Evolutionary conservation across 2,329 filamentous ascomycete species (phyloP), one percentile per base, ranked within the genome.

Genomic region (Neofusicoccum sp.): DNA sequence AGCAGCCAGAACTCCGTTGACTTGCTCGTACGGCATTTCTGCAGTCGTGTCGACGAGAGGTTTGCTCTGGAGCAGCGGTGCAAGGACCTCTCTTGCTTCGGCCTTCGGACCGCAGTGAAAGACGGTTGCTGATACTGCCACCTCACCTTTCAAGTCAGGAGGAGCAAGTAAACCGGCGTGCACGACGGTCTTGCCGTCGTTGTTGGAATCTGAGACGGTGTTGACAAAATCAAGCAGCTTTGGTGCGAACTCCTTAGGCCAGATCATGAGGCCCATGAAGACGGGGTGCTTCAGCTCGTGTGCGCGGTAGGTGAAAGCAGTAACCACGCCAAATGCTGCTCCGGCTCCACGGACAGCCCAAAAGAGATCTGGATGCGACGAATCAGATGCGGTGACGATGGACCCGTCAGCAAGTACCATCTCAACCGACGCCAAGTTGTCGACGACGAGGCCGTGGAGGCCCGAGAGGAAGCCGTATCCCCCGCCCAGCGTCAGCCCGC

Each of bases 381-480:
- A 68, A 11, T 76, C 72, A 1, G 80, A 83, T 0, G 76, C 73
- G 1, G 67, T 73, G 9, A 77, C 70, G 36, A 79, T 69, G 5
- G 68, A 66, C 0, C 79, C 79, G 60, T 77, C 71, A 0, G 79
- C 78, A 8, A 80, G 71, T 1, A 81, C 79, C 0, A 81, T 69
- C 1, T 71, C 74, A 8, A 70, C 76, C 0, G 72, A 70, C 1
- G 72, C 76, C 6, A 85, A 74, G 64, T 81, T 79, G 71, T 85
- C 84, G 56, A 85, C 81, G 0, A 78, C 78, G 6, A 88, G 76
- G 0, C 87, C 87, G 59, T 85, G 76, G 36, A 77, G 74, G 0
- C 84, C 82, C 31, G 79, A 82, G 14, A 89, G 74, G 72, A 83
- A 81, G 1, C 87, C 85, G 67, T 85, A 86, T 1, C 86, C 86